Evolutionary conservation across 1,284 basidiomycete species (phyloP).

Genomic region (Heterobasidion occidentale): DNA sequence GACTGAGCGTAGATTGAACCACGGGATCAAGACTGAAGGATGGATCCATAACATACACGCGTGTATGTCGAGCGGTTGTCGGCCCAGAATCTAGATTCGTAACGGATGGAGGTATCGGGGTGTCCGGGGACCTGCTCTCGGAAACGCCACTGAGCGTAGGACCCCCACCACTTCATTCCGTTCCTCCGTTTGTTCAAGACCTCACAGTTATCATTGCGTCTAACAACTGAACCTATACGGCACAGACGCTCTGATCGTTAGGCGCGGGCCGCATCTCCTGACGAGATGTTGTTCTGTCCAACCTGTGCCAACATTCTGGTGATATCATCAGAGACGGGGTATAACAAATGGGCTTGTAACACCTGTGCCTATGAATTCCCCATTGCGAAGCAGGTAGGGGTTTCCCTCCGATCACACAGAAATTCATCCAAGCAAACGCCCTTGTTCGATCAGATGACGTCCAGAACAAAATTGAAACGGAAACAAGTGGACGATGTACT

Average conservation of each 20-base stretch:
- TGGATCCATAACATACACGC: conserved; percentile 6
- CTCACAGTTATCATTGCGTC: too few species aligned
- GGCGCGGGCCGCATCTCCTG: background rate
- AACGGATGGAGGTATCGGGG: too few species aligned
- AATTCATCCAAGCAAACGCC: background rate
- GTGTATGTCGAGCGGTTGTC: too few species aligned
- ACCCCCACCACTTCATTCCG: background rate
- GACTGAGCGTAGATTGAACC: conserved; percentile 5
- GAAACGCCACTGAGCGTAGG: background rate
- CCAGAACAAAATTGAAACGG: conserved; percentile 72
- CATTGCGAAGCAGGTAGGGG: conserved; percentile 66
- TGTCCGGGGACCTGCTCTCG: too few species aligned
- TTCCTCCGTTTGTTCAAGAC: too few species aligned
- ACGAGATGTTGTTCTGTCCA: conserved; percentile 87
- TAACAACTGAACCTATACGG: background rate
- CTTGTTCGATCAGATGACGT: conserved; percentile 62
- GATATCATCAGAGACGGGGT: conserved; percentile 66
- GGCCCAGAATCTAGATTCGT: too few species aligned
- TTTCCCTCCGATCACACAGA: conserved; percentile 7
- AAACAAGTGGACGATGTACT: conserved; percentile 93
- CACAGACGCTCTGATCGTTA: background rate
- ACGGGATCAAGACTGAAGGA: conserved; percentile 3
- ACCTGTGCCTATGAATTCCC: conserved; percentile 93
- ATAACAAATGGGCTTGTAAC: conserved; percentile 90
- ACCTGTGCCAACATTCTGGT: conserved; percentile 91